Evolutionary conservation across 805 yeast species (phyloP), one percentile per base, ranked within the genome.

Genomic region (Barnettozyma populi): DNA sequence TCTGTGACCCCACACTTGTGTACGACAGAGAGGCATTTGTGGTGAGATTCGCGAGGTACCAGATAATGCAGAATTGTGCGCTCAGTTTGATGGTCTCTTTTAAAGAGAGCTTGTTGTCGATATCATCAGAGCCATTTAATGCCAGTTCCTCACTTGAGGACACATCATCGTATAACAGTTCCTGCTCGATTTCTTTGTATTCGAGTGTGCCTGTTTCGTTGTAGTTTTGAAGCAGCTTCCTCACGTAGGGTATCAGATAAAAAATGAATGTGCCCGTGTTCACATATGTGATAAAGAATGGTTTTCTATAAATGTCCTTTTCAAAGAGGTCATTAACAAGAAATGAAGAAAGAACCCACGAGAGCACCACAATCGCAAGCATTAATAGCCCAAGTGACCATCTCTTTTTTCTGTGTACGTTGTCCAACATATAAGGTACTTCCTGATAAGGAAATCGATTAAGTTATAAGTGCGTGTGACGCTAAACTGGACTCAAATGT

Each of bases 1-100:
- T 94, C 59, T 95, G 97, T 13, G 94, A 84, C 2, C 96, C 95
- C 19, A 94, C 99, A 11, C 90, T 82, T 0, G 99, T 94, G 65
- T 84, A 94, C 21, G 85, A 76, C 45, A 94, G 71, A 19, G 95
- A 82, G 0, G 96, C 88, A 66, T 94, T 94, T 29, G 94, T 89
- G 47, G 87, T 84, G 53, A 90, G 73, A 64, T 94, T 94, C 3
- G 98, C 95, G 16, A 82, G 51, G 62, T 88, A 94, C 99, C 99
- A 94, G 38, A 94, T 70, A 3, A 86, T 67, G 53, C 95, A 84
- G 64, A 94, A 94, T 67, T 89, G 87, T 13, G 84, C 74, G 52
- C 96, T 82, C 39, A 94, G 66, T 48, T 68, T 68, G 11, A 88
- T 75, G 0, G 98, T 94, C 51, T 90, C 92, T 31, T 66, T 66